Evolutionary conservation across 768 basidiomycete species (phyloP).

Genomic region (Daedalea quercina): DNA sequence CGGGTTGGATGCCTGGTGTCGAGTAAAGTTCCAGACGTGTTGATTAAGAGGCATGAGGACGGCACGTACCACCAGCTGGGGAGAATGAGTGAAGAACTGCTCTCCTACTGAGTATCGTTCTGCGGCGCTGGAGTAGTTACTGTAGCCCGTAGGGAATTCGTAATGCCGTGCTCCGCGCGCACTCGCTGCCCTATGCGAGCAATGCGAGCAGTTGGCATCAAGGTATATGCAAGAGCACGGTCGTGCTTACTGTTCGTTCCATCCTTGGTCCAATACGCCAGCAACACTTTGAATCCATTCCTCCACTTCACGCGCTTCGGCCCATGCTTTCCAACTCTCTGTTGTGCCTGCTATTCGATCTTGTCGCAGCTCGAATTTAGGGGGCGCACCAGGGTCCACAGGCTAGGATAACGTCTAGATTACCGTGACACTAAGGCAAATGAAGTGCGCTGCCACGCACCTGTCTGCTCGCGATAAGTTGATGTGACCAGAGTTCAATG

Average conservation of each 20-base stretch:
- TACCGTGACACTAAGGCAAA: conserved; percentile 8
- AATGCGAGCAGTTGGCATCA: not conserved
- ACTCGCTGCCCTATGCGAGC: conserved; percentile 42
- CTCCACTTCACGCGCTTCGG: conserved; percentile 77
- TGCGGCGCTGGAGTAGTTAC: conserved; percentile 61
- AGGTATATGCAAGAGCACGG: not conserved
- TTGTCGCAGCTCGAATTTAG: conserved; percentile 66
- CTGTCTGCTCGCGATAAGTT: conserved; percentile 78
- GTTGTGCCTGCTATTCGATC: conserved; percentile 72
- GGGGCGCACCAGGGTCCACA: conserved; percentile 60
- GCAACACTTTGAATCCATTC: conserved; percentile 90
- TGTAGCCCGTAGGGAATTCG: conserved; percentile 95
- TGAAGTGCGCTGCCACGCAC: conserved; percentile 33
- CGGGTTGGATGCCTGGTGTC: conserved; percentile 46
- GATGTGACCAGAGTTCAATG: conserved; percentile 76
- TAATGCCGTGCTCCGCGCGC: conserved; percentile 61
- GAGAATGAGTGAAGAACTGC: conserved; percentile 76
- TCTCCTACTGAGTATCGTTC: conserved; percentile 86
- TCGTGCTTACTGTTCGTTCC: conserved; percentile 75
- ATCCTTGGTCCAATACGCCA: conserved; percentile 79
- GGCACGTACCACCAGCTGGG: conserved; percentile 21
- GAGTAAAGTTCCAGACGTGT: not conserved
- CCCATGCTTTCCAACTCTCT: conserved; percentile 75
- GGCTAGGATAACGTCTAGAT: conserved; percentile 35
- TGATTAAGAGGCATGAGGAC: not conserved